Percentiles rank a stretch among this genome's conserved stretches.
phyloP scores from a whole-genome alignment of 352 stramenopile species.

The Phytophthora crassamura region DNA sequence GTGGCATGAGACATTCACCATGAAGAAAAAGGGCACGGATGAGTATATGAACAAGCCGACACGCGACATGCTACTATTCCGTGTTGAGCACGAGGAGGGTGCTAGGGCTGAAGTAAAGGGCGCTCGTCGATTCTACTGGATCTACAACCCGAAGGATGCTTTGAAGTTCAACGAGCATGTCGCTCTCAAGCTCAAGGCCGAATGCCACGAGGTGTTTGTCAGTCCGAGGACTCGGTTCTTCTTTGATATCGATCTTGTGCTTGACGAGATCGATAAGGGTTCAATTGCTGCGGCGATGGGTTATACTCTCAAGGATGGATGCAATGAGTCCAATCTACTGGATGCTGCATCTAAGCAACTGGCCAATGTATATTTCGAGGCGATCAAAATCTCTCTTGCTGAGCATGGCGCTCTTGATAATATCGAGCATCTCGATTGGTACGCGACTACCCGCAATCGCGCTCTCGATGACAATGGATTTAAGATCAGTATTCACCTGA shows the following conservation, averaged over 20 bases:
- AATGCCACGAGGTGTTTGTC: neutral
- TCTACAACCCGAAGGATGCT: neutral
- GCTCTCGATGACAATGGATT: neutral
- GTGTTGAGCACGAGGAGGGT: too few relatives aligned
- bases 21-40: too few relatives aligned
- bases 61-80: too few relatives aligned
- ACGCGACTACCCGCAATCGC: neutral
- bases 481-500: slow-evolving; percentile 14
- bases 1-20: neutral
- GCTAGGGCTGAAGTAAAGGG: too few relatives aligned
- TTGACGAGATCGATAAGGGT: too few relatives aligned
- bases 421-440: neutral
- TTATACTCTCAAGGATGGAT: neutral
- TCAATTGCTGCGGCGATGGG: neutral
- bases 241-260: too few relatives aligned
- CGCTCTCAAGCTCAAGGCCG: neutral
- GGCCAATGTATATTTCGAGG: neutral
- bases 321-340: too few relatives aligned
- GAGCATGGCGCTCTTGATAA: neutral
- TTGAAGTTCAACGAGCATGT: neutral
- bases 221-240: too few relatives aligned
- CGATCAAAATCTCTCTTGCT: neutral
- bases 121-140: neutral
- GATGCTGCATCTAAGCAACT: neutral
- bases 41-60: neutral